Evolutionary conservation across 2,329 filamentous ascomycete genomes (phyloP), one percentile per base, ranked within the genome.

Genomic region (Conoideocrella luteorostrata): DNA sequence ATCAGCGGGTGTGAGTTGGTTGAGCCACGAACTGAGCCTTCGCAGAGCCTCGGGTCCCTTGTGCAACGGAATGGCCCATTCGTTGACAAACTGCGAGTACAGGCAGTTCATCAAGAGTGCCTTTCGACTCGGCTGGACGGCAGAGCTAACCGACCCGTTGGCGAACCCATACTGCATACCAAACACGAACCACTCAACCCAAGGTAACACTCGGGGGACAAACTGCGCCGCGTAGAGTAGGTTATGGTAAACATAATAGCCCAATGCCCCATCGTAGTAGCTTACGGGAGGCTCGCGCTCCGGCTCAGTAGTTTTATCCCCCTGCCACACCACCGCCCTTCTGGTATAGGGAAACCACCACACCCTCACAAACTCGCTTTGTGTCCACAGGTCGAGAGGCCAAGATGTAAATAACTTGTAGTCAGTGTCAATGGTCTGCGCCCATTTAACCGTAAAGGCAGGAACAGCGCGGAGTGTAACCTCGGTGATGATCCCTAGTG

Each of bases 341-440:
- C 88, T 80, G 59, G 86, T 88, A 67, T 97, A 95, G 0, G 93
- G 93, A 60, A 95, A 82, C 93, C 93, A 98, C 91, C 93, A 98
- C 22, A 96, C 88, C 22, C 93, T 78, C 21, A 94, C 88, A 58
- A 91, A 98, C 63, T 97, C 89, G 48, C 83, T 80, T 48, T 81
- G 77, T 2, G 79, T 87, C 91, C 93, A 97, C 12, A 97, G 72
- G 26, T 76, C 75, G 6, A 69, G 72, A 15, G 82, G 66, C 88
- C 93, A 97, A 6, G 77, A 72, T 10, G 73, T 69, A 38, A 95
- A 71, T 50, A 95, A 76, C 36, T 78, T 74, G 35, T 70, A 60
- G 48, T 96, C 82, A 1, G 80, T 66, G 49, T 87, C 79, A 47
- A 96, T 75, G 7, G 81, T 81, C 68, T 96, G 93, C 44, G 76